Conservation (phyloP, 257 asterid species). For the Penstemon eatonii region DNA sequence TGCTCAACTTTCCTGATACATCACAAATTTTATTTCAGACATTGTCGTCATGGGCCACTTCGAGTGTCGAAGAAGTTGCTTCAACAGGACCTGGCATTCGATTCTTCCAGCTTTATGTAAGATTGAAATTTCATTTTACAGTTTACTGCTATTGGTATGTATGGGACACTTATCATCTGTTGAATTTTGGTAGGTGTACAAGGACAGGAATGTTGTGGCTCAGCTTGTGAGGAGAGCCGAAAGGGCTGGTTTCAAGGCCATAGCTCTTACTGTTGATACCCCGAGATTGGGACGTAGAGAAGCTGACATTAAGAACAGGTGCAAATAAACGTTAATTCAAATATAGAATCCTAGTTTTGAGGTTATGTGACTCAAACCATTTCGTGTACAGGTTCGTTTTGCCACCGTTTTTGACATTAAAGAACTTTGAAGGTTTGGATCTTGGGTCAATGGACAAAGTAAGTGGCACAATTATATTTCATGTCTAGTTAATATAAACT, state of each 20-base stretch:
- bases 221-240: slow-evolving; percentile 93
- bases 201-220: slow-evolving; percentile 83
- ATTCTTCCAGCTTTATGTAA: slow-evolving; percentile 54
- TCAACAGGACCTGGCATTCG: slow-evolving; percentile 63
- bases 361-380: not conserved
- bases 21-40: slow-evolving; percentile 53
- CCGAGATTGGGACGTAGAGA: slow-evolving; percentile 92
- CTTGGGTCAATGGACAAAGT: slow-evolving; percentile 83
- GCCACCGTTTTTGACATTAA: slow-evolving; percentile 71
- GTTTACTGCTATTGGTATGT: not conserved
- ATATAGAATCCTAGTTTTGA: not conserved
- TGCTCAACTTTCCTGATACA: slow-evolving; percentile 24
- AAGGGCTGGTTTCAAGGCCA: slow-evolving; percentile 94
- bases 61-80: slow-evolving; percentile 85
- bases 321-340: not conserved
- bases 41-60: slow-evolving; percentile 61
- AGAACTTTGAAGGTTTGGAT: slow-evolving; percentile 84
- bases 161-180: not conserved
- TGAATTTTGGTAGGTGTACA: slow-evolving; percentile 60
- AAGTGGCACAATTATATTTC: slow-evolving; percentile 27
- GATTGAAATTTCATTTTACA: slow-evolving; percentile 33
- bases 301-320: slow-evolving; percentile 90
- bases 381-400: slow-evolving; percentile 38
- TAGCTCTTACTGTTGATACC: slow-evolving; percentile 92
- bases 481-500: not conserved